Evolutionary conservation across 2,329 filamentous ascomycete species (phyloP), one percentile per base, ranked within the genome.

Genomic region (Byssochlamys sp.): DNA sequence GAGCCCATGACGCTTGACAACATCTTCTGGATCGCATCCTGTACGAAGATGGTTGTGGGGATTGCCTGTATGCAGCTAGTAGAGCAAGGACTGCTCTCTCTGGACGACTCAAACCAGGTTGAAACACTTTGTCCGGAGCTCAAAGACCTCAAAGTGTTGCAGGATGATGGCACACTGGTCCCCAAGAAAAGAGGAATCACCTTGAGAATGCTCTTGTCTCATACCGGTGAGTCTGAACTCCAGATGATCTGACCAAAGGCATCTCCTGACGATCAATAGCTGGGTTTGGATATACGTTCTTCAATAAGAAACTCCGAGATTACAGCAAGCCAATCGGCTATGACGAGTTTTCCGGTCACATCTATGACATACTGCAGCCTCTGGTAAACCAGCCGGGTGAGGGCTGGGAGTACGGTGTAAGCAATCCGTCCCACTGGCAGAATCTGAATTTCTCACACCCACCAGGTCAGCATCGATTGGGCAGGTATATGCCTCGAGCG

Each of bases 301-400:
- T 81, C 62, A 79, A 80, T 60, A 74, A 80, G 48, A 68, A 73
- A 1, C 64, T 84, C 27, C 64, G 76, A 14, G 71, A 82, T 12
- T 80, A 73, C 68, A 71, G 71, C 1, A 71, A 75, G 11, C 82
- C 82, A 0, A 69, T 73, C 0, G 81, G 82, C 0, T 64, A 78
- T 3, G 81, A 86, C 57, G 84, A 86, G 64, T 82, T 86, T 63
- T 78, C 78, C 0, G 80, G 80, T 1, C 75, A 81, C 24, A 65
- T 77, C n/a, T 74, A 75, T 45, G 82, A 82, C 19, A 73, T 86
- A 54, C 64, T 78, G 53, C 67, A 73, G 60, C 81, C 84, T 0
- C 69, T 88, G 25, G 67, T 86, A 1, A 84, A 84, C 61, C 83
- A 88, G 61, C 85, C 85, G 0, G 84, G 85, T 0, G 77, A 79